These are phyloP conservation scores for Ambrosiella beaveri DNA, from an alignment of 2,329 filamentous ascomycete species.

Conservation along the genomic window DNA sequence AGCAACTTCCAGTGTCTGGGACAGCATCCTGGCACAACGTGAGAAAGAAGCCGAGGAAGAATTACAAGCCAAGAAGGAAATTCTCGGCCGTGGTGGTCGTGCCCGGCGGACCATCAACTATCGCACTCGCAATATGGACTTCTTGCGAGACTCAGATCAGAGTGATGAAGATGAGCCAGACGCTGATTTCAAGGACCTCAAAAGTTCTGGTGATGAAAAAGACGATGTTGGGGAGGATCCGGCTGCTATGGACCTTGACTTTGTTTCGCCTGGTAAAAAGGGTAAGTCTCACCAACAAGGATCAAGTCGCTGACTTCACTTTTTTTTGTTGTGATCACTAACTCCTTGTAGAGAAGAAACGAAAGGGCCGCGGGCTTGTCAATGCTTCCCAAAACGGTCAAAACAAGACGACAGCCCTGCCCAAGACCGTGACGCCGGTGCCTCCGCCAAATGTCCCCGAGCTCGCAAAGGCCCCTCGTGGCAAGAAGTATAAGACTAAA, in stretches of 20 bases:
- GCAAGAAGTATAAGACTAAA: background rate
- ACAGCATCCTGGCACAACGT: conserved; percentile 69
- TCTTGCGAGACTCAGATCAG: conserved; percentile 14
- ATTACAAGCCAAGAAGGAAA: conserved; percentile 44
- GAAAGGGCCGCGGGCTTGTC: background rate
- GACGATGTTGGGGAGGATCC: background rate
- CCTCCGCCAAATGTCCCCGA: background rate
- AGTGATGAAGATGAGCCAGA: background rate
- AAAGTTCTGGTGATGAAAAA: background rate
- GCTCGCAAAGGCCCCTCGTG: background rate
- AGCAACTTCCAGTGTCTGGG: conserved; percentile 50
- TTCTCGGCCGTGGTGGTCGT: conserved; percentile 73
- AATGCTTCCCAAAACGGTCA: background rate
- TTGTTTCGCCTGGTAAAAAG: background rate
- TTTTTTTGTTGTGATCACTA: background rate
- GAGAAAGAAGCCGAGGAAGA: conserved; percentile 63
- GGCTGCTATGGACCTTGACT: background rate
- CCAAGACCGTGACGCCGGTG: background rate
- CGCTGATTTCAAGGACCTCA: background rate
- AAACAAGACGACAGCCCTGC: background rate
- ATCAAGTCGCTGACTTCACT: background rate
- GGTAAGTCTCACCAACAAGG: background rate
- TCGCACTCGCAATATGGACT: conserved; percentile 13
- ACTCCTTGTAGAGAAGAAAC: background rate
- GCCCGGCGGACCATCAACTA: conserved; percentile 31